Evolutionary conservation across 495 filamentous ascomycete genomes (phyloP).

Genomic region (Neurospora terricola): DNA sequence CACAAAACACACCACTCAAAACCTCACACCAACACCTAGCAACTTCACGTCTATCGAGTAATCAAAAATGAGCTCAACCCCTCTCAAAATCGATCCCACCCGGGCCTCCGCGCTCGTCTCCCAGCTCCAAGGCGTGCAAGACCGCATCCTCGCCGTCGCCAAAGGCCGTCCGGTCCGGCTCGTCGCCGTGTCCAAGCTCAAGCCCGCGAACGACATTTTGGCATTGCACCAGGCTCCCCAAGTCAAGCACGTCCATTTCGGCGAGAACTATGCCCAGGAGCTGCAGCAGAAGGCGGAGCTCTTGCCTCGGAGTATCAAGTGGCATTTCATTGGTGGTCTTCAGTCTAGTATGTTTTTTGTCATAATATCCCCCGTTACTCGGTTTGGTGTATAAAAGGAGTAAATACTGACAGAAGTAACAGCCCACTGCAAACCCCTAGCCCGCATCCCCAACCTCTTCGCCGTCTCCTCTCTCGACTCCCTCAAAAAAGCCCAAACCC

Average conservation of each 20-base stretch:
- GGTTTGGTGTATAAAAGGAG: too few relatives aligned
- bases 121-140: conserved; percentile 35
- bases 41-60: neutral
- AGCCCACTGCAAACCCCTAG: conserved; percentile 84
- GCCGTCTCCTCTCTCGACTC: conserved; percentile 85
- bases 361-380: too few relatives aligned
- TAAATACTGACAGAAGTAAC: neutral
- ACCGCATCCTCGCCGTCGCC: conserved; percentile 33
- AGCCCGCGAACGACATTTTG: conserved; percentile 80
- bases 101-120: conserved; percentile 38
- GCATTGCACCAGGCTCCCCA: conserved; percentile 55
- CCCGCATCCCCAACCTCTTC: conserved; percentile 83
- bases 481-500: conserved; percentile 70
- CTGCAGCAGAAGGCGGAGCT: conserved; percentile 73
- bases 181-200: conserved; percentile 89
- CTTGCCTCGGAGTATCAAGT: conserved; percentile 66
- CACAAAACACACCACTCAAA: neutral
- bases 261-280: conserved; percentile 96
- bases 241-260: conserved; percentile 66
- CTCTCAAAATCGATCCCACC: conserved; percentile 40
- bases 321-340: conserved; percentile 94
- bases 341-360: conserved; percentile 46
- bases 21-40: neutral
- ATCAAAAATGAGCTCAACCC: neutral
- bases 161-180: conserved; percentile 53